A percentile compares a stretch with the other conserved stretches of the same genome.
Conservation (phyloP, 768 basidiomycete genomes). For the Boletus huronensis region DNA sequence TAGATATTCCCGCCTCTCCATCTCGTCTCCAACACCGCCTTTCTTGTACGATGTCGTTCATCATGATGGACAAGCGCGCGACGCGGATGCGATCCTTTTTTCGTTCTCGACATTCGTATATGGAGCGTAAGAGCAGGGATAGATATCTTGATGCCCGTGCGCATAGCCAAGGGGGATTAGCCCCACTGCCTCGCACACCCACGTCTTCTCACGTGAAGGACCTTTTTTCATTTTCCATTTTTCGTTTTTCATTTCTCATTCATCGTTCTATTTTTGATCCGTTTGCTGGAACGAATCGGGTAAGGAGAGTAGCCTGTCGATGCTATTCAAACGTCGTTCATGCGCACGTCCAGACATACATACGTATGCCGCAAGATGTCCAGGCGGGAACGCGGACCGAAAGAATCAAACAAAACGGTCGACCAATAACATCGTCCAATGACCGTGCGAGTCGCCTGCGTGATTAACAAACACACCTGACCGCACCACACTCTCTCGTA, state of each 20-base stretch:
- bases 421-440: too few species aligned
- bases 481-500: too few species aligned
- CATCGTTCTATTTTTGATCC: neutral
- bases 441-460: too few species aligned
- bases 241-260: neutral
- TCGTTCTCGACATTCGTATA: neutral
- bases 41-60: neutral
- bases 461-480: too few species aligned
- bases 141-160: neutral
- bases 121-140: neutral
- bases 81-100: neutral
- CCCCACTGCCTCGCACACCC: slow-evolving; percentile 2
- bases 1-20: neutral
- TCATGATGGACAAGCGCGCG: neutral
- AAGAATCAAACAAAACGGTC: neutral
- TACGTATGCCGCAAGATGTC: too few species aligned
- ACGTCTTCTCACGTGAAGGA: neutral
- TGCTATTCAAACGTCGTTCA: neutral
- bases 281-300: neutral
- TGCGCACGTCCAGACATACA: neutral
- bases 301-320: neutral
- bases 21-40: neutral
- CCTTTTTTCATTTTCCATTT: neutral
- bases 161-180: slow-evolving; percentile 6
- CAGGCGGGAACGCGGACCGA: neutral